Conservation (phyloP, 371 early-diverging fungal species). For the Mucor indicus region DNA sequence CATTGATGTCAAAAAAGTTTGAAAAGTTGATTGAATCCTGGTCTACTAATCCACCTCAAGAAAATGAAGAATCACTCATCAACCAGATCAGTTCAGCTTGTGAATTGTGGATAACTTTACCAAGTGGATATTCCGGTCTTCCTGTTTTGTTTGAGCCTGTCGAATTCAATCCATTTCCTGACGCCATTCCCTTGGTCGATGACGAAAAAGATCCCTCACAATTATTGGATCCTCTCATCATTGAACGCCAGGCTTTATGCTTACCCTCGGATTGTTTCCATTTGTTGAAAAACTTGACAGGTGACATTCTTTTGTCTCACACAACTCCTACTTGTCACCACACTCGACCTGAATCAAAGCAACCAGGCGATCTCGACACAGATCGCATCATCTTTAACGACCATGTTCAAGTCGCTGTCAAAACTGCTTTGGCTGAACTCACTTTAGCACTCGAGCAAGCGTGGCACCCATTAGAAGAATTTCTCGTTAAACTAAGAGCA, state of each 20-base stretch:
- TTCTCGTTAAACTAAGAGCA: constrained; percentile 38
- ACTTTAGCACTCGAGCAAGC: constrained; percentile 26
- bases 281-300: constrained; percentile 67
- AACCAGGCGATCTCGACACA: constrained; percentile 70
- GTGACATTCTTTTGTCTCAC: constrained; percentile 68
- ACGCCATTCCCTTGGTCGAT: constrained; percentile 53
- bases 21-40: constrained; percentile 3
- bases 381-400: constrained; percentile 70
- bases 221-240: constrained; percentile 56
- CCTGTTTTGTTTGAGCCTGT: constrained; percentile 45
- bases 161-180: constrained; percentile 61
- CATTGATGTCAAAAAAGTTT: constrained; percentile 8
- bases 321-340: constrained; percentile 76
- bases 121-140: constrained; percentile 36
- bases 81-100: constrained; percentile 29
- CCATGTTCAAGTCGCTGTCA: constrained; percentile 41
- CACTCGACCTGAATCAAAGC: constrained; percentile 59
- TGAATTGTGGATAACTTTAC: constrained; percentile 37
- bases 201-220: constrained; percentile 63
- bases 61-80: constrained; percentile 3
- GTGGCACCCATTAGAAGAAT: constrained; percentile 48
- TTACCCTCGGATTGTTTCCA: constrained; percentile 68
- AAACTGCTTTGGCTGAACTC: constrained; percentile 34
- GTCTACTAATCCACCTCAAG: neutral
- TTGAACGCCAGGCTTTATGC: constrained; percentile 58